phyloP scores from a whole-genome alignment of 345 rosid species.

The Moricandia arvensis region DNA sequence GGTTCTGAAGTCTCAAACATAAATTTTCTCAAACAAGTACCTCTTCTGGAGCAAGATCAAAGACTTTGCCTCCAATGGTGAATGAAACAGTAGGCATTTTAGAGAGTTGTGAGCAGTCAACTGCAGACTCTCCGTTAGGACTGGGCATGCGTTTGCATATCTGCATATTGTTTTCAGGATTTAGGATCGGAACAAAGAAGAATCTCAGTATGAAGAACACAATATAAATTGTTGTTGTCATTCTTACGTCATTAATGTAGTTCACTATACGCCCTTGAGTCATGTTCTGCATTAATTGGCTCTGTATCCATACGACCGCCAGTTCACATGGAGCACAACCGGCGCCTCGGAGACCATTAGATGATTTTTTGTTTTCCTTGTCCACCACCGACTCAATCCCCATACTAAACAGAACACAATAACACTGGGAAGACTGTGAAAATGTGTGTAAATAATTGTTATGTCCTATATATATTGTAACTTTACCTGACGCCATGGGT shows the following conservation, averaged over 20 bases:
- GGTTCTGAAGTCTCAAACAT: not conserved
- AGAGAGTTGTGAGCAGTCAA: constrained; percentile 64
- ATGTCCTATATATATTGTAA: not conserved
- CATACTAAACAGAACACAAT: constrained; percentile 37
- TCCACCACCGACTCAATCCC: constrained; percentile 77
- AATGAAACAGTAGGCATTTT: constrained; percentile 81
- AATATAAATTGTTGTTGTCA: not conserved
- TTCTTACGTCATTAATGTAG: constrained; percentile 57
- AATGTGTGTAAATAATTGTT: not conserved
- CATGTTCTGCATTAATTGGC: constrained; percentile 66
- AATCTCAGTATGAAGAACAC: not conserved
- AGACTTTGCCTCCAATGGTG: constrained; percentile 67
- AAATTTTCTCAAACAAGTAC: constrained; percentile 27
- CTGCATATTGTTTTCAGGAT: constrained; percentile 34
- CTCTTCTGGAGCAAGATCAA: constrained; percentile 70
- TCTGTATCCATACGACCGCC: constrained; percentile 87
- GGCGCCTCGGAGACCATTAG: constrained; percentile 38
- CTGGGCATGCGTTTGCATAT: constrained; percentile 76
- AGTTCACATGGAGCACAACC: constrained; percentile 80
- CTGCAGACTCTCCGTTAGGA: constrained; percentile 71
- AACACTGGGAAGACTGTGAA: not conserved
- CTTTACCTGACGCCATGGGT: constrained; percentile 65
- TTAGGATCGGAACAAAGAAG: not conserved
- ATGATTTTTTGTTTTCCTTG: constrained; percentile 37
- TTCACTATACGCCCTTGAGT: constrained; percentile 52